Evolutionary conservation across 805 yeast species (phyloP).

Genomic region (Scheffersomyces lignosus): DNA sequence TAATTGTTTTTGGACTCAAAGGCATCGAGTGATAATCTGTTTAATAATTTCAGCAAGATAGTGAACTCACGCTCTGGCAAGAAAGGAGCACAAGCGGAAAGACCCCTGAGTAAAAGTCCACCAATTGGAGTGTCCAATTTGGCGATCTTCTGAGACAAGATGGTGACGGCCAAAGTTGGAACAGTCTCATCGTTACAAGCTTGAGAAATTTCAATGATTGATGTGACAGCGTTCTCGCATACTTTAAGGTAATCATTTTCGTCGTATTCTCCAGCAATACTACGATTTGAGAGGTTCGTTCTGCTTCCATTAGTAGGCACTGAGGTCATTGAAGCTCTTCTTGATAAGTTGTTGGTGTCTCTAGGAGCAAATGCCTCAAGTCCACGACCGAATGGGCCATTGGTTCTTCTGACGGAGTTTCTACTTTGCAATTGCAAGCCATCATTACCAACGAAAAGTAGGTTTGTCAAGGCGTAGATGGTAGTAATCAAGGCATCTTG

Average conservation of each 20-base stretch:
- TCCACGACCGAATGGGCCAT: conserved; percentile 19
- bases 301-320: neutral
- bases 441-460: conserved; percentile 57
- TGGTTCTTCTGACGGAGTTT: conserved; percentile 23
- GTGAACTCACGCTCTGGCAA: conserved; percentile 68
- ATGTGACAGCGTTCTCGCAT: conserved; percentile 66
- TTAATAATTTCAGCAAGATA: conserved; percentile 58
- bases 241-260: conserved; percentile 38
- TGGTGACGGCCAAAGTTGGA: conserved; percentile 73
- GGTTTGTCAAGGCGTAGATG: conserved; percentile 78
- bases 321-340: conserved; percentile 10
- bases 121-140: conserved; percentile 53
- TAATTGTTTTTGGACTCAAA: conserved; percentile 38
- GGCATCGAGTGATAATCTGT: conserved; percentile 48
- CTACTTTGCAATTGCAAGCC: conserved; percentile 28
- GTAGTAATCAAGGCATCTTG: conserved; percentile 84
- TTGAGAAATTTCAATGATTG: conserved; percentile 65
- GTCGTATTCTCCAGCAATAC: conserved; percentile 16
- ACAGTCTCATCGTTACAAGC: conserved; percentile 70
- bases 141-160: conserved; percentile 73
- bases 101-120: conserved; percentile 55
- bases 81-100: conserved; percentile 60
- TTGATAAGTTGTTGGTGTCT: conserved; percentile 5
- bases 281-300: neutral
- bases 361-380: conserved; percentile 4